Base-by-base conservation (phyloP, 1,284 basidiomycete genomes). In the Agaricales sp. region DNA sequence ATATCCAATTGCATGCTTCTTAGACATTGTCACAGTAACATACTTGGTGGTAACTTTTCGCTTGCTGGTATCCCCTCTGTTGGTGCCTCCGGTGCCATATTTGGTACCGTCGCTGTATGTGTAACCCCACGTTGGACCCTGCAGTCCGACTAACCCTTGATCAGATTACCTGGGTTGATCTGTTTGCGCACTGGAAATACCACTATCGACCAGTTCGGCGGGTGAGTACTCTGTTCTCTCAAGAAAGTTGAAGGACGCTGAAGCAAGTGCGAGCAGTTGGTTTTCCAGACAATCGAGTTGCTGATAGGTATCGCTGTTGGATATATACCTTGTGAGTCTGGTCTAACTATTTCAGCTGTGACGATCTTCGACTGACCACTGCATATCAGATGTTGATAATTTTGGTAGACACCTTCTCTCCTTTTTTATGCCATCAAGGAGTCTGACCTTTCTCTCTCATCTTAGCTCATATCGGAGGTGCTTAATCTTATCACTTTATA, bases 21-120 rank as follows among this genome's bases (percentile, higher is more conserved):
- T 24, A 22, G 8, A 37, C 47, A 45, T 18, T 39, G 51, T 22
- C 44, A 6, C 53, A 87, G 86, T 35, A 91, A 90, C 57, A 74
- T 89, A 19, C 70, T 97, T 4, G 93, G 94, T 21, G 92, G 90
- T 2, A 97, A 95, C 63, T 93, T 97, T 62, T 74, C 91, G 0
- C 68, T 96, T 14, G 85, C 92, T 2, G 92, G 91, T 14, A 70
- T 85, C n/a, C 92, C 94, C 0, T 91, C 89, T n/a, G 75, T 93
- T 1, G 95, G 95, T 43, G 95, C 94, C 1, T 88, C 84, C 57
- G 93, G 95, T 4, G 92, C 93, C 1, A 91, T 98, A 50, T 96
- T 97, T 53, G 92, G 92, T 2, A 91, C 89, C 26, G 77, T 94
- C 51, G 92, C 88, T 2, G 88, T 92, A 55, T 52, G 73, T 61